Base-by-base conservation (phyloP, 371 early-diverging fungal species). In the Mortierella polycephala region DNA sequence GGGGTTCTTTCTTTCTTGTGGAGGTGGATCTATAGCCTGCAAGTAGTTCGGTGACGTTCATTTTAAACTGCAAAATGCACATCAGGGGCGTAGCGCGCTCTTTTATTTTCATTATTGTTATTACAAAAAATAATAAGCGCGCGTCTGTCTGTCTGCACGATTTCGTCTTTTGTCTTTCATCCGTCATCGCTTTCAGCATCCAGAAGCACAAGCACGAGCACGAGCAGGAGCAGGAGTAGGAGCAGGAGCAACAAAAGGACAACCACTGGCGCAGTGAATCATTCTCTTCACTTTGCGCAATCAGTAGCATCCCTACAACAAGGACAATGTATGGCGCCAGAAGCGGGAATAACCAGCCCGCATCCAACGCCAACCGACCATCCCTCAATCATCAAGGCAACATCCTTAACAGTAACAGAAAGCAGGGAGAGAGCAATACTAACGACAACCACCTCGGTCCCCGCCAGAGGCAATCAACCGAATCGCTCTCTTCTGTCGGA, bases 261-360 rank as follows among this genome's bases (percentile, higher is more conserved):
- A 30, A 30, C 46, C 1, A 3, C 16, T 16, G 2, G 16, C 11
- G 6, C 16, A 11, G 13, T 16, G 46, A 13, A 46, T 46, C 11
- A 46, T 46, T 5, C 46, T 16, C 5, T 16, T 13, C 51, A 18
- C 20, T 21, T 7, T 51, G 10, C 4, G 51, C 20, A 51, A 51
- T 51, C 51, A 18, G 20, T 2, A 5, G 51, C 20, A 18, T 18
- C 10, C 16, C 60, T 30, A 16, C 47, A 21, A 53, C 42, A 12
- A 57, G 47, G 46, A 50, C 51, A 45, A 71, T 74, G 75, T 74
- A 69, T 74, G 75, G 75, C 52, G 60, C 64, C 47, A 65, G 69
- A 62, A 75, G 64, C 62, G 75, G 75, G 55, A 60, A 66, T 40
- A 49, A 53, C 65, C 50, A 57, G 50, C 50, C 54, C 58, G 44